phyloP scores from a whole-genome alignment of 345 rosid genomes.

The Clarkia xantiana region DNA sequence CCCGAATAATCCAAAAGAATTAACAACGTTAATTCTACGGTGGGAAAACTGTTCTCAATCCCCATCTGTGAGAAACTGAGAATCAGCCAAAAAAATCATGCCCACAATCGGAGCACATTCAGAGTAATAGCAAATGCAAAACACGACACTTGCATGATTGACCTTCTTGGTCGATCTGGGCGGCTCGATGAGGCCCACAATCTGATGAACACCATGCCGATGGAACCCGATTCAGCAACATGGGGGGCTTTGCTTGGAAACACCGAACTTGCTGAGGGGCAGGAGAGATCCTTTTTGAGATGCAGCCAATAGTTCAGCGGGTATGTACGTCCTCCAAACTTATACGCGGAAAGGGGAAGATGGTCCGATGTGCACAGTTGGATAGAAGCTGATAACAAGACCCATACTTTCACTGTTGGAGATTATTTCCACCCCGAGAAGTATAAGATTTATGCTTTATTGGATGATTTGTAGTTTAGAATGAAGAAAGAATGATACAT shows the following conservation, averaged over 20 bases:
- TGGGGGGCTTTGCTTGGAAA: conserved; percentile 29
- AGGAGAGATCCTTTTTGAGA: conserved; percentile 19
- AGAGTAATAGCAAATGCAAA: conserved; percentile 14
- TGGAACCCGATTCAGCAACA: conserved; percentile 19
- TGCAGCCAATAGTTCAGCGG: conserved; percentile 22
- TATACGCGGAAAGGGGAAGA: conserved; percentile 18
- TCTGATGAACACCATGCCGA: conserved; percentile 19
- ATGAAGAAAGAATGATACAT: conserved; percentile 20
- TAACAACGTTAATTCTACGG: too few relatives aligned
- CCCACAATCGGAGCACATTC: conserved; percentile 13
- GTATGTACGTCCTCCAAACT: conserved; percentile 21
- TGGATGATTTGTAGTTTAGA: conserved; percentile 13
- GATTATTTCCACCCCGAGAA: conserved; percentile 20
- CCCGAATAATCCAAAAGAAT: too few relatives aligned
- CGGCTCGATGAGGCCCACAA: conserved; percentile 15
- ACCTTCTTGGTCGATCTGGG: conserved; percentile 23
- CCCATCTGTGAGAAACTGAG: too few relatives aligned
- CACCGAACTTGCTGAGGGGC: conserved; percentile 20
- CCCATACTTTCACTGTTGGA: conserved; percentile 21
- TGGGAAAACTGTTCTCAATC: too few relatives aligned
- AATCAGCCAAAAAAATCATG: too few relatives aligned
- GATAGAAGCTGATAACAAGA: conserved; percentile 19
- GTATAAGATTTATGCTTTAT: conserved; percentile 16
- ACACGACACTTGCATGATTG: conserved; percentile 23
- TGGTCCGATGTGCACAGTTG: conserved; percentile 24